A percentile compares a stretch with the other conserved stretches of the same genome.
phyloP scores from a whole-genome alignment of 306 rosid genomes.

The Medicago arabica region DNA sequence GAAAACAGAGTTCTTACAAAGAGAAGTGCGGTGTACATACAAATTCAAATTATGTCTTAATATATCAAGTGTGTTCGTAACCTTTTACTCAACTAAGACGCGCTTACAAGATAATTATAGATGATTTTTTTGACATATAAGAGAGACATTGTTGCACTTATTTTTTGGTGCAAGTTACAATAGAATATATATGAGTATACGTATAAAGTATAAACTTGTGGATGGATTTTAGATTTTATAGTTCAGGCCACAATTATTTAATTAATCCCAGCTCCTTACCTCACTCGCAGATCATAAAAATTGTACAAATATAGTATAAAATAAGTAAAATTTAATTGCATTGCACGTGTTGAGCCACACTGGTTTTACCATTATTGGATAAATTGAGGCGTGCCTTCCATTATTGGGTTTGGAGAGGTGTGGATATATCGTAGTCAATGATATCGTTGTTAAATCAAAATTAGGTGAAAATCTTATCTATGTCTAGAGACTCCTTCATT shows the following conservation, averaged over 20 bases:
- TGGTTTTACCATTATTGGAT: not conserved
- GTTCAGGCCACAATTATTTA: not conserved
- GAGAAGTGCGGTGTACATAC: not conserved
- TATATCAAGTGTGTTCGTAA: too few species aligned
- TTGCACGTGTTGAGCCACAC: conserved; percentile 7
- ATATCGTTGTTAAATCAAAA: not conserved
- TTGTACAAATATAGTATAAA: not conserved
- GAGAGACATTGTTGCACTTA: too few species aligned
- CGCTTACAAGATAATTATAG: too few species aligned
- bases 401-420: not conserved
- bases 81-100: too few species aligned
- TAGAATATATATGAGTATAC: too few species aligned
- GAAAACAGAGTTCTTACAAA: too few species aligned
- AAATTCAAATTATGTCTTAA: too few species aligned
- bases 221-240: not conserved
- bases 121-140: too few species aligned
- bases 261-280: not conserved
- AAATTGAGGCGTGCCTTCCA: not conserved
- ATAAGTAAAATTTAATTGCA: not conserved
- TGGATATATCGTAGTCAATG: not conserved
- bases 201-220: not conserved
- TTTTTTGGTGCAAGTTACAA: too few species aligned
- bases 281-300: not conserved
- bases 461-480: not conserved
- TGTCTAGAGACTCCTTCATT: not conserved